Base-by-base conservation (phyloP, 805 yeast species). In the Wickerhamiella nectarea region DNA sequence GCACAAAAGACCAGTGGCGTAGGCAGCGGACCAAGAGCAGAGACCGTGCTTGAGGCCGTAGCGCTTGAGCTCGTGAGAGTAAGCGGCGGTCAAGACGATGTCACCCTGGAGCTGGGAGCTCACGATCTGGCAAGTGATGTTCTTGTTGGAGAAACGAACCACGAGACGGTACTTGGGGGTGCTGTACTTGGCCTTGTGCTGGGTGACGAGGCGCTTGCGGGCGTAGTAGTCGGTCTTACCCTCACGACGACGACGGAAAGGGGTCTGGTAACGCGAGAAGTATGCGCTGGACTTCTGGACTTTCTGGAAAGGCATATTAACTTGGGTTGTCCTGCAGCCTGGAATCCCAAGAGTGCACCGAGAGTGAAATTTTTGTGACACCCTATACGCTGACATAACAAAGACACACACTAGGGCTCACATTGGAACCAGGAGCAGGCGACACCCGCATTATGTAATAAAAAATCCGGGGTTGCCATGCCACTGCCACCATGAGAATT, bases 201-300 rank as follows among this genome's bases (percentile, higher is more conserved):
- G 98, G 64, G 96, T 77, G 65, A 91, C 91, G 67, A 91, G 76
- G 76, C 97, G 86, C 94, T 91, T 91, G 80, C 98, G 87, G 71
- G 91, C 95, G 80, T 87, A 91, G 94, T 87, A 91, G 72, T 91
- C 98, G 68, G 98, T 91, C 80, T 91, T 91, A 76, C 98, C 98
- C 76, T 91, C 96, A 70, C 94, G 84, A 82, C 98, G 84, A 80
- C 98, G 87, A 74, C 98, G 86, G 95, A 87, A 91, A 58, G 97
- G 96, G 70, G 98, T 91, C 78, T 91, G 98, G 94, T 78, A 91
- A 71, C 98, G 87, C 67, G 96, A 86, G 78, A 78, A 84, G 89
- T 91, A 91, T 59, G 96, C 89, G 65, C 94, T 78, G 67, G 76
- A 71, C 79, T 86, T 85, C 58, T 70, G 62, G 56, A 67, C 62